Conservation (phyloP, 2,329 filamentous ascomycete genomes). For the Zalaria sp. region DNA sequence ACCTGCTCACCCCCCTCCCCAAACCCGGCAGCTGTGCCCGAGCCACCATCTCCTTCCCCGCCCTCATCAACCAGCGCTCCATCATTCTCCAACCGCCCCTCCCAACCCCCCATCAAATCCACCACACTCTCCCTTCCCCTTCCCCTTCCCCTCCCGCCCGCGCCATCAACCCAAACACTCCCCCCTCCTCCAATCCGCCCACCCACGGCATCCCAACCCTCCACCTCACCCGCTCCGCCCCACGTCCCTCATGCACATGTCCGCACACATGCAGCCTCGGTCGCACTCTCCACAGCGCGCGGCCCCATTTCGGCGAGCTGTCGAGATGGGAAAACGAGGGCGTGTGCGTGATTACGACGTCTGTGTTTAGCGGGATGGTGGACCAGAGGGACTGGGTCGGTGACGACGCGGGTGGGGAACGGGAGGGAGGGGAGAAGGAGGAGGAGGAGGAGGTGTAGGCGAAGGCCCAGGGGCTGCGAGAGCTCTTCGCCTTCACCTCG, state of each 20-base stretch:
- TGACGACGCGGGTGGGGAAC: neutral
- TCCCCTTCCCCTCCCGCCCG: slow-evolving; percentile 26
- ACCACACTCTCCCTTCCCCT: slow-evolving; percentile 44
- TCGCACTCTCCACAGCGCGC: slow-evolving; percentile 44
- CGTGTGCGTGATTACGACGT: slow-evolving; percentile 59
- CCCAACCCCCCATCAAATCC: slow-evolving; percentile 38
- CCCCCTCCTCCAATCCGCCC: slow-evolving; percentile 24
- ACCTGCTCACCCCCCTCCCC: too few species aligned
- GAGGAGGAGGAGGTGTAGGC: slow-evolving; percentile 32
- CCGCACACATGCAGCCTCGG: slow-evolving; percentile 56
- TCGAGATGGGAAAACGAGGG: slow-evolving; percentile 50
- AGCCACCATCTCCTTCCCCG: too few species aligned
- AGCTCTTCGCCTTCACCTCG: slow-evolving; percentile 10
- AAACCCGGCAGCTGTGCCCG: too few species aligned
- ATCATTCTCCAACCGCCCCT: slow-evolving; percentile 16
- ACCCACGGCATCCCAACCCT: slow-evolving; percentile 6
- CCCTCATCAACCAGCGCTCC: neutral
- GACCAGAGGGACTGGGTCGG: slow-evolving; percentile 40
- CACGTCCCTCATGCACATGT: slow-evolving; percentile 56
- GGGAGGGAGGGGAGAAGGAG: neutral
- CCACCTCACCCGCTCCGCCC: slow-evolving; percentile 51
- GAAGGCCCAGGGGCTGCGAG: slow-evolving; percentile 49
- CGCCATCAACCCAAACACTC: slow-evolving; percentile 43
- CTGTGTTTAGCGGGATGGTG: slow-evolving; percentile 44
- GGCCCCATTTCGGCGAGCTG: slow-evolving; percentile 17